phyloP scores from a whole-genome alignment of 176 grass and related monocot species.

The Aechmea fasciata region DNA sequence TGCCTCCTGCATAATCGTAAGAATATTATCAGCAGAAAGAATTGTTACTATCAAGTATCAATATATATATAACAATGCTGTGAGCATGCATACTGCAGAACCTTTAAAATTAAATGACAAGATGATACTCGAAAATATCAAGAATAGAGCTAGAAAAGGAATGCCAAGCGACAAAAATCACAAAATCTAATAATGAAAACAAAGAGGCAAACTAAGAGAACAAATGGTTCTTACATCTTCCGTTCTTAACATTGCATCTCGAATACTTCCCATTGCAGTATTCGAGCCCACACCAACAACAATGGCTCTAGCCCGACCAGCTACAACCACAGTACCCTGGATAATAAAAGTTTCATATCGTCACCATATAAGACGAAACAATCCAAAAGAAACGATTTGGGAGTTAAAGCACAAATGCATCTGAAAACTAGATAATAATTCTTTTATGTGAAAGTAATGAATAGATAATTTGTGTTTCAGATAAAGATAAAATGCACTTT shows the following conservation, averaged over 20 bases:
- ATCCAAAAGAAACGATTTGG: not conserved
- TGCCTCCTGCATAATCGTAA: constrained; percentile 50
- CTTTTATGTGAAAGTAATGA: too few species aligned
- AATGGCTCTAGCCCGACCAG: constrained; percentile 89
- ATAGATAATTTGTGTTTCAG: not conserved
- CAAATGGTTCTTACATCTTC: constrained; percentile 58
- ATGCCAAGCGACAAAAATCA: not conserved
- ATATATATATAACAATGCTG: not conserved
- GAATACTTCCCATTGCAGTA: constrained; percentile 98
- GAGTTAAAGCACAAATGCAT: not conserved
- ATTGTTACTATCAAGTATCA: not conserved
- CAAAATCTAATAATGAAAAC: constrained; percentile 7
- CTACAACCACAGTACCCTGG: constrained; percentile 90
- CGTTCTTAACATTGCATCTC: constrained; percentile 92
- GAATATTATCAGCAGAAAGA: constrained; percentile 9
- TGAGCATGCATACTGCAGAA: too few species aligned
- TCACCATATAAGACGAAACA: not conserved
- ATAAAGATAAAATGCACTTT: not conserved
- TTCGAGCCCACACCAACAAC: constrained; percentile 85
- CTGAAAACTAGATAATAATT: too few species aligned
- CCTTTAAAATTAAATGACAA: not conserved
- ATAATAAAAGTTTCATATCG: constrained; percentile 11
- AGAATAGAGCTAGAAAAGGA: not conserved
- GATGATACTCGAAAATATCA: not conserved
- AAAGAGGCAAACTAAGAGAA: constrained; percentile 2